Evolutionary conservation across 164 flowering plant genomes (phyloP), one percentile per base, ranked within the genome.

Genomic region (Vitis rotundifolia): DNA sequence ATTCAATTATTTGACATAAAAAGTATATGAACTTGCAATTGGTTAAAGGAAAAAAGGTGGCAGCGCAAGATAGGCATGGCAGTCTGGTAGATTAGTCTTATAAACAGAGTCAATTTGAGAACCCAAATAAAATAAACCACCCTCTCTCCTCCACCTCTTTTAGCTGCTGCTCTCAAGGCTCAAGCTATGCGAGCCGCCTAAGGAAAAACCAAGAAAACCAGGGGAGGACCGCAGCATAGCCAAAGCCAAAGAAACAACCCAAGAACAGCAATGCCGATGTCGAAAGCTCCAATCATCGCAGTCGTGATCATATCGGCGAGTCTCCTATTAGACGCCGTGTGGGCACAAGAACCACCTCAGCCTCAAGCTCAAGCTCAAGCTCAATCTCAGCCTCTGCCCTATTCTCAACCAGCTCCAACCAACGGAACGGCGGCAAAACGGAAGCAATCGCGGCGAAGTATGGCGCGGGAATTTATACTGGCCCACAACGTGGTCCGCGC

Each of bases 401-500:
- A n/a, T n/a, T n/a, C n/a, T n/a, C n/a, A n/a, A n/a, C 49, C 16
- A 37, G 2, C 5, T 12, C 64, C 64, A 18, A 29, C 11, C 26
- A 22, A 22, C 26, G 26, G 26, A 22, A 37, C 28, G 8, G 28
- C 29, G 48, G 11, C 9, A 14, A 61, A 16, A 3, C 67, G 55
- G 47, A 65, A 49, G 14, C 64, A 13, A 14, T 16, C 63, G 59
- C 11, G 3, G 4, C 2, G 1, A 11, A 16, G 29, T 31, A 11
- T 14, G 15, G 51, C 58, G 2, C 51, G 49, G 6, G 72, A 79
- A 53, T 85, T 81, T 57, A 63, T 85, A 22, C 0, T 9, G 2
- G 82, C 84, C 1, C 89, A 85, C 79, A 88, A 86, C 71, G 13
- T 52, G n/a, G 78, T 81, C 1, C 73, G 91, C 11, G 3, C 0